Percentiles rank a stretch among this genome's conserved stretches.
Evolutionary conservation across 2,329 filamentous ascomycete genomes (phyloP).

Genomic region (Geoglossum cookeanum): DNA sequence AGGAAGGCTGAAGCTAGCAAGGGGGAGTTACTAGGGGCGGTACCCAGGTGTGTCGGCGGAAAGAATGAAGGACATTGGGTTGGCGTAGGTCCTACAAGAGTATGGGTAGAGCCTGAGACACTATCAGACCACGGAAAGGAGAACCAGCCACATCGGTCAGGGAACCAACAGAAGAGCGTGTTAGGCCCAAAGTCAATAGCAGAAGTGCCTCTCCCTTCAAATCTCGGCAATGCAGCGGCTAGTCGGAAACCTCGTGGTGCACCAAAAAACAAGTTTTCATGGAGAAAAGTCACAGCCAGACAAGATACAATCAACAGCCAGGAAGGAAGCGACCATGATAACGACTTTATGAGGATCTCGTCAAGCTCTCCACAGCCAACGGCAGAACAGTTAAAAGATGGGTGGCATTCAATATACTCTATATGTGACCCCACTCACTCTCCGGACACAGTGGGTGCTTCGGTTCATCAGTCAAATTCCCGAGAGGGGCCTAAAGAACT

Average conservation of each 20-base stretch:
- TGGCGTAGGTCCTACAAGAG: neutral
- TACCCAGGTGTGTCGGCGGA: neutral
- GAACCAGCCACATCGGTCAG: neutral
- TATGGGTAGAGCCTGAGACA: neutral
- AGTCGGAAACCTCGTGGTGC: neutral
- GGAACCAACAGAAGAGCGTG: neutral
- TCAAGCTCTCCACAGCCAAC: neutral
- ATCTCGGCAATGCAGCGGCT: neutral
- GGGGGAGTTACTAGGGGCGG: neutral
- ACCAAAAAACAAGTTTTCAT: neutral
- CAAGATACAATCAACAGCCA: neutral
- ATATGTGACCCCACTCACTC: neutral
- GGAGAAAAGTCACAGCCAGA: neutral
- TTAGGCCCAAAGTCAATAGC: neutral
- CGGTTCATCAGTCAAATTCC: neutral
- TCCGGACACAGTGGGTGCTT: neutral
- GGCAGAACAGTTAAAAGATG: neutral
- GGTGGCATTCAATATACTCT: neutral
- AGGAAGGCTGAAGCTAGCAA: constrained; percentile 24
- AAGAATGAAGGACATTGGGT: neutral
- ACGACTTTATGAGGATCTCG: neutral
- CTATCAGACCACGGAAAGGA: neutral
- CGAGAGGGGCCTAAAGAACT: neutral
- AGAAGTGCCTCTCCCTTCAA: neutral
- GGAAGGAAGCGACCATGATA: neutral